Conservation (phyloP, 129 eudicot genomes). For the Saposhnikovia divaricata region DNA sequence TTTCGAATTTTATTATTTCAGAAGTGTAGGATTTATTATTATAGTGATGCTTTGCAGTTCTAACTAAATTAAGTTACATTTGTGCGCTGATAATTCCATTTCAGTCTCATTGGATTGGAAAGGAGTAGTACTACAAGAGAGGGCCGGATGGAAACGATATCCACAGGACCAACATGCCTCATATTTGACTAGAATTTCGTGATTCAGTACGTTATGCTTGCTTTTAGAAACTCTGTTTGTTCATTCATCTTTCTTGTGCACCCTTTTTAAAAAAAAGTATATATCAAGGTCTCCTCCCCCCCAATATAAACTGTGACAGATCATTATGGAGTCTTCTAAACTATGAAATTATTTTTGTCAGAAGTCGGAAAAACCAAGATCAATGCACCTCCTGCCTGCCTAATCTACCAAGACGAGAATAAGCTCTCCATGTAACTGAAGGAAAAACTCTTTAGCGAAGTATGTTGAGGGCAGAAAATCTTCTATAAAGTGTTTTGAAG, state of each 20-base stretch:
- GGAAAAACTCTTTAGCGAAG: not conserved
- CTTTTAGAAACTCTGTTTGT: not conserved
- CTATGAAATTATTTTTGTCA: not conserved
- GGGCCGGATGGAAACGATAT: constrained; percentile 3
- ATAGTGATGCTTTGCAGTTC: not conserved
- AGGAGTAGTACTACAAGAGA: constrained; percentile 1
- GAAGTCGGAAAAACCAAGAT: not conserved
- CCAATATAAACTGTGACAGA: not conserved
- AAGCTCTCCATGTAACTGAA: not conserved
- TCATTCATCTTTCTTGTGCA: not conserved
- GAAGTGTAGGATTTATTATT: not conserved
- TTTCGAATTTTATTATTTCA: no score
- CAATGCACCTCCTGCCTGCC: not conserved
- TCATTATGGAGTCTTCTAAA: not conserved
- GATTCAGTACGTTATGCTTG: not conserved
- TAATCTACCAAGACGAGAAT: not conserved
- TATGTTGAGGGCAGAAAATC: not conserved
- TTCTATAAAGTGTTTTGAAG: not conserved
- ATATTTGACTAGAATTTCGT: constrained; percentile 5
- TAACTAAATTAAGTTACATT: not conserved
- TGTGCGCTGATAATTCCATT: not conserved
- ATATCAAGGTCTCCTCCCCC: not conserved
- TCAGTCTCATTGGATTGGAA: constrained; percentile 4
- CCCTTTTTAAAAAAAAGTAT: not conserved
- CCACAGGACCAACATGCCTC: not conserved